phyloP scores from a whole-genome alignment of 1,284 basidiomycete species.

The Psilocybe mexicana region DNA sequence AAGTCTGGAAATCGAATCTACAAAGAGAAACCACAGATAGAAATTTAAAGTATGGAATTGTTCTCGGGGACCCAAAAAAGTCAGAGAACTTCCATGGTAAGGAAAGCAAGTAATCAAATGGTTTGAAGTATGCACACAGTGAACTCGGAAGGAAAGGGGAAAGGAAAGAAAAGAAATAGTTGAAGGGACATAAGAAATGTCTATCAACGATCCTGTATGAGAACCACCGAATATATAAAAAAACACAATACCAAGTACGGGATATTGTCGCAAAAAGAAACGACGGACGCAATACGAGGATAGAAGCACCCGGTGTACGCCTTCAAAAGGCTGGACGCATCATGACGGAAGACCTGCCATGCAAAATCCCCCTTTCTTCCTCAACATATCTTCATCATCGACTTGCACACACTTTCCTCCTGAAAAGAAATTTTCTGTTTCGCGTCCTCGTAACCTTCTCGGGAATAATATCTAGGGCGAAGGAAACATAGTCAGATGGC shows the following conservation, averaged over 20 bases:
- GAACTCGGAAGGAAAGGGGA: too few species aligned
- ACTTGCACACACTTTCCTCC: slow-evolving; percentile 24
- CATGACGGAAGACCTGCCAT: neutral
- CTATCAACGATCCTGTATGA: neutral
- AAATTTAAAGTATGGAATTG: too few species aligned
- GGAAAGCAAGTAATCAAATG: too few species aligned
- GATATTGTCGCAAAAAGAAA: neutral
- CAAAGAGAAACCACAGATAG: too few species aligned
- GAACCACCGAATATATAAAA: neutral
- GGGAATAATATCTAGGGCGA: slow-evolving; percentile 16
- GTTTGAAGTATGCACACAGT: too few species aligned
- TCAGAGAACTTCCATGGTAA: too few species aligned
- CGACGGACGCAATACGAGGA: neutral
- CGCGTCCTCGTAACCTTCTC: slow-evolving; percentile 9
- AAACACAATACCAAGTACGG: neutral
- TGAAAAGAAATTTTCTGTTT: slow-evolving; percentile 19
- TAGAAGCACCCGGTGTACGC: neutral
- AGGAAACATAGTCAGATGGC: neutral
- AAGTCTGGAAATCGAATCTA: too few species aligned
- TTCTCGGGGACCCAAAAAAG: too few species aligned
- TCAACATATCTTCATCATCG: slow-evolving; percentile 8
- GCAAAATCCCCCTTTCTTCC: neutral
- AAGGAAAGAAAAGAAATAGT: too few species aligned
- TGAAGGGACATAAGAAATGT: too few species aligned
- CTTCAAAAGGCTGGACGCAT: neutral